A percentile compares a stretch with the other conserved stretches of the same genome.
Evolutionary conservation across 495 filamentous ascomycete species (phyloP).

Genomic region (Aspergillus heteromorphus): DNA sequence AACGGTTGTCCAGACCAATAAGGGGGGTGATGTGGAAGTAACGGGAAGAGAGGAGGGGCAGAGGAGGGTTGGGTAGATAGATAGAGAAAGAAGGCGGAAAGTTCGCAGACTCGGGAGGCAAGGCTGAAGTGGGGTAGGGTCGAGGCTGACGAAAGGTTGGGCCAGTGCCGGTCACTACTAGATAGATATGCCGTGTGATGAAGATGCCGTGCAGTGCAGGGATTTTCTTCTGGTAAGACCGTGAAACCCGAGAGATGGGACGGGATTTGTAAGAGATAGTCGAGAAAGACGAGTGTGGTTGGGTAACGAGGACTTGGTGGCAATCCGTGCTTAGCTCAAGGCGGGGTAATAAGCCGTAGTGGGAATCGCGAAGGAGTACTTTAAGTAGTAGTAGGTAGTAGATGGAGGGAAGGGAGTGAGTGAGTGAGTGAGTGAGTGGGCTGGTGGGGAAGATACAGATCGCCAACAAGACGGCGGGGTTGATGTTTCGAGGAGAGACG

Average conservation of each 20-base stretch:
- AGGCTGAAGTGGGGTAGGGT: slow-evolving; percentile 3
- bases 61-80: not conserved
- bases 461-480: no score
- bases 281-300: no score
- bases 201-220: not conserved
- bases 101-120: not conserved
- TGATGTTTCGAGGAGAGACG: not conserved
- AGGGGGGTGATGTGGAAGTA: not conserved
- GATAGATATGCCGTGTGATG: not conserved
- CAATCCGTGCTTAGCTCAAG: no score
- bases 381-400: no score
- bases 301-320: no score
- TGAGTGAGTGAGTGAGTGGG: no score
- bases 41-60: not conserved
- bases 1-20: not conserved
- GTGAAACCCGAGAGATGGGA: not conserved
- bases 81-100: not conserved
- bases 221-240: not conserved
- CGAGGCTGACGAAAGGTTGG: slow-evolving; percentile 4
- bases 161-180: not conserved
- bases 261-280: no score
- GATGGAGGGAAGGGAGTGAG: no score
- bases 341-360: no score
- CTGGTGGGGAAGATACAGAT: no score
- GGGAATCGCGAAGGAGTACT: not conserved